These are phyloP conservation scores for Saitozyma sp. DNA, from an alignment of 768 basidiomycete species.

Conservation along the genomic window DNA sequence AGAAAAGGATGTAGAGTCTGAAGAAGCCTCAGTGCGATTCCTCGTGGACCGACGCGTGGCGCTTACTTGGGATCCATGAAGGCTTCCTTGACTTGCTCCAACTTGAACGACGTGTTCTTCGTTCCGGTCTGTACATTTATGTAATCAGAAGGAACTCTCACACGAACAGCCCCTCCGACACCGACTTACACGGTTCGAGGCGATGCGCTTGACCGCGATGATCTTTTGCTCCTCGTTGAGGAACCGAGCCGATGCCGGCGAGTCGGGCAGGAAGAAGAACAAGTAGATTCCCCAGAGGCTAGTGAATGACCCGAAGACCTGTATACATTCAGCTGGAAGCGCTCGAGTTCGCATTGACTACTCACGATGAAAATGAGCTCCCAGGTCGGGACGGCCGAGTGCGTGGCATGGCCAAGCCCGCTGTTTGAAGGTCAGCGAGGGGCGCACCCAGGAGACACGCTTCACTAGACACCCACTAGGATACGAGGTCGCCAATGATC, in stretches of 20 bases:
- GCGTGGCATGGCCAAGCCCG: slow-evolving; percentile 15
- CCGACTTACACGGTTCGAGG: slow-evolving; percentile 33
- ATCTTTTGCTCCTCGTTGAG: slow-evolving; percentile 49
- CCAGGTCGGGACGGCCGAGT: slow-evolving; percentile 40
- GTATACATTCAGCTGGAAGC: background rate
- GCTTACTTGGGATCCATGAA: slow-evolving; percentile 50
- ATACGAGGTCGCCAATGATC: slow-evolving; percentile 45
- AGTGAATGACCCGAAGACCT: slow-evolving; percentile 49
- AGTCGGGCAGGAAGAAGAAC: slow-evolving; percentile 1
- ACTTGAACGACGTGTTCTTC: slow-evolving; percentile 55
- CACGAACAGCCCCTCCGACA: too few species aligned
- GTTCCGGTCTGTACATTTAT: too few species aligned
- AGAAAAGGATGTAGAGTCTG: too few species aligned
- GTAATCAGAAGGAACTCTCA: too few species aligned
- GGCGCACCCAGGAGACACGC: background rate
- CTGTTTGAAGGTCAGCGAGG: slow-evolving; percentile 2
- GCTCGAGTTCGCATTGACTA: background rate
- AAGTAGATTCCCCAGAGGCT: background rate
- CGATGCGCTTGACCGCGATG: slow-evolving; percentile 54
- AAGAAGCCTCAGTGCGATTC: too few species aligned
- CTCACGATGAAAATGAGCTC: slow-evolving; percentile 41
- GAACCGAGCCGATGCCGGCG: slow-evolving; percentile 12
- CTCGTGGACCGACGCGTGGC: background rate
- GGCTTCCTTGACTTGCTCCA: slow-evolving; percentile 50
- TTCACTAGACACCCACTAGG: slow-evolving; percentile 44